Base-by-base conservation (phyloP, 495 filamentous ascomycete genomes). In the Talaromyces borbonicus region DNA sequence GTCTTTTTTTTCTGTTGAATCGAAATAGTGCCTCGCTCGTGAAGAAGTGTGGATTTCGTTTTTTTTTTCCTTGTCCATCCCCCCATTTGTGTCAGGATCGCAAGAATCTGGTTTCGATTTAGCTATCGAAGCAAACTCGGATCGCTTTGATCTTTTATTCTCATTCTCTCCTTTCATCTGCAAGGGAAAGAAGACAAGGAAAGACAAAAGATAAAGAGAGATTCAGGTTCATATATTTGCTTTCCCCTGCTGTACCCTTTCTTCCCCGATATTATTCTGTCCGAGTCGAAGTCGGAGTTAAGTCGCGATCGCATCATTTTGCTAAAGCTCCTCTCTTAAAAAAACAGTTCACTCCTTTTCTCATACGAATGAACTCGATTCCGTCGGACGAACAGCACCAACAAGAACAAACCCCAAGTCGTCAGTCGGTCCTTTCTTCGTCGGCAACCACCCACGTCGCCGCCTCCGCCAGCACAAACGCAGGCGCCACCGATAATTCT, bases 401-500 rank as follows among this genome's bases (percentile, higher is more conserved):
- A 36, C 32, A 38, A n/a, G n/a, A n/a, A n/a, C n/a, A n/a, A n/a
- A n/a, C n/a, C n/a, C n/a, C n/a, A n/a, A n/a, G n/a, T n/a, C n/a
- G n/a, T n/a, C n/a, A n/a, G n/a, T n/a, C n/a, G n/a, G n/a, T n/a
- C n/a, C n/a, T 20, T 22, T 38, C 18, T 16, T 38, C 69, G 52
- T 71, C 70, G 49, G 57, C 79, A 67, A 71, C 80, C 66, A 63
- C 72, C 53, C 73, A 74, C 68, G 79, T 72, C 66, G 62, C 72
- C 62, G 65, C 18, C 22, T 15, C 35, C 18, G 11, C 67, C 56
- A 67, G 62, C 56, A 79, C 78, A 50, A 81, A 82, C 77, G 79
- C 79, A 57, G 75, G 62, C 72, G 84, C 86, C 68, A 82, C 80
- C 58, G 89, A 88, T 73, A 90, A 85, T 75, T 74, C 81, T 66